Conservation (phyloP, 805 yeast species). For the Candida quercuum region DNA sequence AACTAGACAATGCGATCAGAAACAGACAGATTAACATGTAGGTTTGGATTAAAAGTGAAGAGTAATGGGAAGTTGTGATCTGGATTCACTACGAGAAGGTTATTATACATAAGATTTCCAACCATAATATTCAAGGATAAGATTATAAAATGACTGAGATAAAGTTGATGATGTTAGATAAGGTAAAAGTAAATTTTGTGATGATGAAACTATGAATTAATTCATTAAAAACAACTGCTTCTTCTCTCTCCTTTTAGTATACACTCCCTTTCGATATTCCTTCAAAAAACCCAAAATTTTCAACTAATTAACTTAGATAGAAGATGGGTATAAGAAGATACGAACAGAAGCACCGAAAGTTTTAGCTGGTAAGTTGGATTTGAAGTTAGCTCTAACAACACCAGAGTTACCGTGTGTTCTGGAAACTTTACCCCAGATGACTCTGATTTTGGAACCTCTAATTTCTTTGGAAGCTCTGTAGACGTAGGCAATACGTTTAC, state of each 20-base stretch:
- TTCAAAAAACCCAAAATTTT: background rate
- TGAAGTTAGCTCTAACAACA: constrained; percentile 98
- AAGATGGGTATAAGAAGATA: constrained; percentile 99
- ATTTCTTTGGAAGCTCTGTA: constrained; percentile 98
- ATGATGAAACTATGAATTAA: constrained; percentile 1
- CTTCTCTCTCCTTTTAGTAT: background rate
- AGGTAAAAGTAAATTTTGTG: background rate
- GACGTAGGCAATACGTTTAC: constrained; percentile 99
- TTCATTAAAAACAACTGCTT: background rate
- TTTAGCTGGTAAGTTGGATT: constrained; percentile 98
- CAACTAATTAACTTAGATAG: constrained; percentile 63
- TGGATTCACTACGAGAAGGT: no score
- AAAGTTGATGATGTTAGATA: constrained; percentile 1
- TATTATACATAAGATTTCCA: constrained; percentile 1
- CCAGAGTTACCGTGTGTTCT: constrained; percentile 99
- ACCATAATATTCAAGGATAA: background rate
- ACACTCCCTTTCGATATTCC: background rate
- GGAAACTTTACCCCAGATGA: constrained; percentile 98
- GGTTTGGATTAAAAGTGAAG: no score
- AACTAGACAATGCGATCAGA: no score
- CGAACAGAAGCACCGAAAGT: constrained; percentile 99
- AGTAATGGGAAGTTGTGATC: no score
- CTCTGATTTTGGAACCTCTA: constrained; percentile 99
- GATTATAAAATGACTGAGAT: constrained; percentile 1
- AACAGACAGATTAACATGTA: no score